phyloP scores from a whole-genome alignment of 495 filamentous ascomycete genomes.

The Pyrenula massariospora region DNA sequence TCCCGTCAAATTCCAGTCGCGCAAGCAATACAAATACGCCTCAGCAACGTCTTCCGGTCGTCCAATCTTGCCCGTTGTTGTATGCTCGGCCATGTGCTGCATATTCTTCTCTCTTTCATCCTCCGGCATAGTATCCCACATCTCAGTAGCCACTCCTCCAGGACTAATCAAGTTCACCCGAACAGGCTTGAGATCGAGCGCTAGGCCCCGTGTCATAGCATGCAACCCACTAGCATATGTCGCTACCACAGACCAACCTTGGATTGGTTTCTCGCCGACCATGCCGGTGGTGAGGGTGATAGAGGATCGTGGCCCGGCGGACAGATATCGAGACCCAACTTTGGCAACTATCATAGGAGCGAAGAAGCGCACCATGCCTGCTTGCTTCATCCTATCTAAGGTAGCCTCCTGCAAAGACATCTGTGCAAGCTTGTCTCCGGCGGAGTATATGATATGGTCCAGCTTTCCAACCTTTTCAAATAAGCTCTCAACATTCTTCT shows the following conservation, averaged over 20 bases:
- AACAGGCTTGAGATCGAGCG: slow-evolving; percentile 47
- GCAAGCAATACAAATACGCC: slow-evolving; percentile 56
- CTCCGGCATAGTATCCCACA: slow-evolving; percentile 21
- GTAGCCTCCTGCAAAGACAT: slow-evolving; percentile 24
- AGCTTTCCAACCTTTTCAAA: slow-evolving; percentile 31
- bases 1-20: slow-evolving; percentile 42
- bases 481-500: slow-evolving; percentile 32
- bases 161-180: slow-evolving; percentile 52
- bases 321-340: slow-evolving; percentile 29
- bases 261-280: slow-evolving; percentile 31
- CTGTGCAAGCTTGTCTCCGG: slow-evolving; percentile 31
- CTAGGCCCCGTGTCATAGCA: slow-evolving; percentile 38
- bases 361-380: slow-evolving; percentile 32
- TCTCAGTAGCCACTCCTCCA: slow-evolving; percentile 41
- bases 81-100: slow-evolving; percentile 12
- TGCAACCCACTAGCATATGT: slow-evolving; percentile 31
- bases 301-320: slow-evolving; percentile 25
- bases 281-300: slow-evolving; percentile 41
- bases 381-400: slow-evolving; percentile 23
- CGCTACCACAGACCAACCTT: slow-evolving; percentile 35
- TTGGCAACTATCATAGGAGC: slow-evolving; percentile 44
- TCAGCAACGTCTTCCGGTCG: slow-evolving; percentile 51
- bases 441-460: slow-evolving; percentile 52
- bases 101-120: slow-evolving; percentile 14
- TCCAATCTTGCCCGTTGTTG: slow-evolving; percentile 34